Base-by-base conservation (phyloP, 208 protist genomes). In the Naegleria fowleri region DNA sequence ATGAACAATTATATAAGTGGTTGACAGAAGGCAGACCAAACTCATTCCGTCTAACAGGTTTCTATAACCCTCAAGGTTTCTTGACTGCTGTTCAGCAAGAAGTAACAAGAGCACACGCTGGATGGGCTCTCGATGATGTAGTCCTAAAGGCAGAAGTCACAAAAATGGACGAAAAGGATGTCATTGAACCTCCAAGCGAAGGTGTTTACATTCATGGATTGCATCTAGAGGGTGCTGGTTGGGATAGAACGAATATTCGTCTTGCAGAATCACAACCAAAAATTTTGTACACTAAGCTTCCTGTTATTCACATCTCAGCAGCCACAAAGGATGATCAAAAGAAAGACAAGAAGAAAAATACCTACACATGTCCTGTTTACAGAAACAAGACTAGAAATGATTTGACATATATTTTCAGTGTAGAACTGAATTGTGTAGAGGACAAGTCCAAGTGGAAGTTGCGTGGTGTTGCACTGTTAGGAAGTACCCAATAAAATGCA, bases 41-140 rank as follows among this genome's bases (percentile, higher is more conserved):
- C 84, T 95, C 97, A 79, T 99, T 97, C 94, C 99, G 98, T 98
- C 94, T 99, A 22, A 96, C 97, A n/a, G 98, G 98, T 86, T 99
- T 99, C 95, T 99, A 99, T 95, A 99, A 99, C 96, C 98, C 98
- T 83, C 97, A 98, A 92, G 97, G 98, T 76, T 99, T 99, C 94
- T 95, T 99, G 58, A 99, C 99, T 29, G 97, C 98, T n/a, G 97
- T 99, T 90, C 96, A 98, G 52, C 98, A 99, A 95, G 98, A 99
- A 91, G 97, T 98, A 90, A 97, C 96, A 1, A 95, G 97, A 58
- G 96, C 96, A 84, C 96, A 98, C 92, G 93, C 94, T 55, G 95
- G 95, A 90, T 99, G 98, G 98, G 96, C 98, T 16, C 96, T 99
- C 36, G 98, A 99, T 94, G 97, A 98, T 92, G 97, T 99, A 38